Conservation (phyloP, 2,329 filamentous ascomycete species). For the Fusarium brachygibbosum region DNA sequence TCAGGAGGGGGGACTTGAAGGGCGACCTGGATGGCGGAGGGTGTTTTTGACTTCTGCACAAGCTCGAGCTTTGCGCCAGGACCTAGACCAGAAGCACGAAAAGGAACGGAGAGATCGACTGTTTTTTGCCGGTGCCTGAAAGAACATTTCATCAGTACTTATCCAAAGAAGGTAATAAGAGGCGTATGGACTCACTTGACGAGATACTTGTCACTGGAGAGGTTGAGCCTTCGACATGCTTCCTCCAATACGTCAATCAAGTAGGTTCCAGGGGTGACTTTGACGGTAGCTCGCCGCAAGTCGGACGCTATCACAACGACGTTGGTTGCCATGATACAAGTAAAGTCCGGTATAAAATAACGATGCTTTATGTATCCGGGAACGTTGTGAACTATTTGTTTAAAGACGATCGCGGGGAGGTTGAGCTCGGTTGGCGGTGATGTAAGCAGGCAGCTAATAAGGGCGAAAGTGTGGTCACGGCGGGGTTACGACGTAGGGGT, state of each 20-base stretch:
- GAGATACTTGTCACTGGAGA: constrained; percentile 79
- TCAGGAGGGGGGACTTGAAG: constrained; percentile 84
- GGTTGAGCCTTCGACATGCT: constrained; percentile 85
- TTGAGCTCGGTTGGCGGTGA: constrained; percentile 36
- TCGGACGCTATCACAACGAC: constrained; percentile 89
- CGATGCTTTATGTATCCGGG: background rate
- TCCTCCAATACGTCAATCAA: constrained; percentile 88
- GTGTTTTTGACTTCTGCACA: constrained; percentile 86
- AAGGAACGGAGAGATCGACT: constrained; percentile 86
- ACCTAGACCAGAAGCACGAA: constrained; percentile 84
- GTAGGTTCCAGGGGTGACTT: constrained; percentile 84
- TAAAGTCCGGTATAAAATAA: background rate
- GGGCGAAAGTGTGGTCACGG: constrained; percentile 10
- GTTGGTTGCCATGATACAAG: constrained; percentile 78
- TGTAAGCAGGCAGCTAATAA: constrained; percentile 34
- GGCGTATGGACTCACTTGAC: constrained; percentile 73
- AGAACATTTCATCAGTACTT: background rate
- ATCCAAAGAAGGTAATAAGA: background rate
- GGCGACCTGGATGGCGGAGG: constrained; percentile 88
- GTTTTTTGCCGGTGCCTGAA: constrained; percentile 84
- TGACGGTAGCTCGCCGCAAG: constrained; percentile 82
- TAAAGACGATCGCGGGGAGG: constrained; percentile 24
- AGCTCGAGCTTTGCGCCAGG: constrained; percentile 94
- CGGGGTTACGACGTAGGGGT: constrained; percentile 30
- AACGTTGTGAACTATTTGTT: background rate